Conservation (phyloP, 306 rosid species). For the Sicyos edulis region DNA sequence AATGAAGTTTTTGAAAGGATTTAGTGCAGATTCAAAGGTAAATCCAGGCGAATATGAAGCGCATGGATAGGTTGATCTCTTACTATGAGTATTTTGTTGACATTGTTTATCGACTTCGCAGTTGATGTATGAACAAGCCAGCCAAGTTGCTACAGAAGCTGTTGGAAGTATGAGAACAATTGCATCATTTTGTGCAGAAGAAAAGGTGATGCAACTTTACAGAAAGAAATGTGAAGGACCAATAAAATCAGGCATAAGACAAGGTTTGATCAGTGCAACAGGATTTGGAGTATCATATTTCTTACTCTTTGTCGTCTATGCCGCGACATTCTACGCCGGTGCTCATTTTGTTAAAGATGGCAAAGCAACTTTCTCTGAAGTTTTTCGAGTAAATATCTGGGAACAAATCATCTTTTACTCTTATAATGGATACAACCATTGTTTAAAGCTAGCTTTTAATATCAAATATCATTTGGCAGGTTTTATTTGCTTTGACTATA, state of each 20-base stretch:
- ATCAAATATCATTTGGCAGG: slow-evolving; percentile 33
- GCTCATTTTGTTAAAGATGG: slow-evolving; percentile 49
- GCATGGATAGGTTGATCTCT: not conserved
- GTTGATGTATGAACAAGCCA: slow-evolving; percentile 84
- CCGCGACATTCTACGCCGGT: slow-evolving; percentile 51
- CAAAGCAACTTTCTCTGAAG: slow-evolving; percentile 38
- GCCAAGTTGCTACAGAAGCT: slow-evolving; percentile 68
- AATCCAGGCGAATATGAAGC: no score
- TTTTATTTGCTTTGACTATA: slow-evolving; percentile 55
- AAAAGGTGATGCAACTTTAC: slow-evolving; percentile 63
- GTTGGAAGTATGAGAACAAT: slow-evolving; percentile 76
- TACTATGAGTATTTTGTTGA: not conserved
- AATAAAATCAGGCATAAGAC: slow-evolving; percentile 47
- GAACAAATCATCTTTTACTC: not conserved
- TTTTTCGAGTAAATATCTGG: slow-evolving; percentile 45
- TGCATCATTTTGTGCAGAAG: slow-evolving; percentile 81
- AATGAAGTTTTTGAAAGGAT: slow-evolving; percentile 50
- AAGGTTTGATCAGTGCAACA: slow-evolving; percentile 50
- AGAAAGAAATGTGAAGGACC: slow-evolving; percentile 64
- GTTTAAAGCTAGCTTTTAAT: not conserved
- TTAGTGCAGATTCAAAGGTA: slow-evolving; percentile 58
- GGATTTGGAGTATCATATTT: slow-evolving; percentile 52
- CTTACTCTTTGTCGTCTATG: slow-evolving; percentile 40
- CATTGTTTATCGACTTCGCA: slow-evolving; percentile 23
- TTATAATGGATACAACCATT: not conserved